These are phyloP conservation scores for Rhamnella rubrinervis DNA, from an alignment of 331 rosid genomes.

Conservation along the genomic window DNA sequence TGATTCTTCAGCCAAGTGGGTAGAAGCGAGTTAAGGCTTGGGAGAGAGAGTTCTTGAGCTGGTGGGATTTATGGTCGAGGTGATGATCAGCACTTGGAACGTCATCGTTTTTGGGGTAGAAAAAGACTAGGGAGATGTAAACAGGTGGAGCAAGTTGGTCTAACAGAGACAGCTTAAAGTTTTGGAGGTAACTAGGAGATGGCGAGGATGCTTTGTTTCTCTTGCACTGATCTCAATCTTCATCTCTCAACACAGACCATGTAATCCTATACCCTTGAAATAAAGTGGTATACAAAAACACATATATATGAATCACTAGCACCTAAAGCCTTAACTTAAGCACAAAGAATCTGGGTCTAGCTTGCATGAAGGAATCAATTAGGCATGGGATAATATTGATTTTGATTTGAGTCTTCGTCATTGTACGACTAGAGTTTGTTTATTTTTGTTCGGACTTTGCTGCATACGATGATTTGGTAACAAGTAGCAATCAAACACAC, in stretches of 20 bases:
- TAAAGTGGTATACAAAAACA: too few species aligned
- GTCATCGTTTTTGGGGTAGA: neutral
- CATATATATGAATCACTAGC: too few species aligned
- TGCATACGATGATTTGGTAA: too few species aligned
- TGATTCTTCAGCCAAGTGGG: conserved; percentile 49
- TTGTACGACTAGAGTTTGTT: too few species aligned
- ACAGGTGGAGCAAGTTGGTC: conserved; percentile 34
- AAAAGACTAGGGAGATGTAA: conserved; percentile 28
- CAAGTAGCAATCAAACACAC: too few species aligned
- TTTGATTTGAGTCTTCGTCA: too few species aligned
- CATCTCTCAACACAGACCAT: neutral
- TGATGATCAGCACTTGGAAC: neutral
- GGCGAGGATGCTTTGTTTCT: conserved; percentile 30
- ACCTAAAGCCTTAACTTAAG: too few species aligned
- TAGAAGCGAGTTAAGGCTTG: conserved; percentile 38
- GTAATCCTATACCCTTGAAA: too few species aligned
- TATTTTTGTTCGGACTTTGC: too few species aligned
- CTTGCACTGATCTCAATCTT: neutral
- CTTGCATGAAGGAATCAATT: too few species aligned
- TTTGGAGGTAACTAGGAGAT: conserved; percentile 24
- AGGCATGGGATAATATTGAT: too few species aligned
- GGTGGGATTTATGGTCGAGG: conserved; percentile 10
- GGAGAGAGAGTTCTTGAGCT: conserved; percentile 50
- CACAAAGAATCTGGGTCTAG: too few species aligned
- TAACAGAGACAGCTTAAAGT: conserved; percentile 28